Evolutionary conservation across 163 green algal species (phyloP).

Genomic region (Scenedesmus sp.): DNA sequence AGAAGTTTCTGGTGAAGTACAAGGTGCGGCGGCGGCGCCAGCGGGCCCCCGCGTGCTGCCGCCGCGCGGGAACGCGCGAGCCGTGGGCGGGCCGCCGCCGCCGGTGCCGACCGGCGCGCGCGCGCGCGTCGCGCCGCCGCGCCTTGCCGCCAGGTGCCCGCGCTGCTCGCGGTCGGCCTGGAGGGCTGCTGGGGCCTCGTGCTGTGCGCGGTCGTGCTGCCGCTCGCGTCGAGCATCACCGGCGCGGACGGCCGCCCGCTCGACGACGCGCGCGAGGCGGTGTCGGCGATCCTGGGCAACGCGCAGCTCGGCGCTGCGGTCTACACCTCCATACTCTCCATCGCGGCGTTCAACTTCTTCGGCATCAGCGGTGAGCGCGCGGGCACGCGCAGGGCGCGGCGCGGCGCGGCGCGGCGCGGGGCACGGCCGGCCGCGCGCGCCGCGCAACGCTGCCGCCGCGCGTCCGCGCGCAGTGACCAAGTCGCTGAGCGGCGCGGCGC

Average conservation of each 20-base stretch:
- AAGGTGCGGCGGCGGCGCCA: constrained; percentile 44
- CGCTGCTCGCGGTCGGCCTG: constrained; percentile 76
- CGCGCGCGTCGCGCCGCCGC: too few relatives aligned
- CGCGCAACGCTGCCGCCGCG: too few relatives aligned
- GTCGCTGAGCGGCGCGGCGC: constrained; percentile 74
- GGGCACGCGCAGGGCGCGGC: too few relatives aligned
- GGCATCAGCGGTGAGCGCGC: constrained; percentile 54
- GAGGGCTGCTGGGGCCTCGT: constrained; percentile 83
- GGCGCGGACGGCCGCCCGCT: constrained; percentile 53
- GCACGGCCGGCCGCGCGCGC: too few relatives aligned
- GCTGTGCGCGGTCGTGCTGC: constrained; percentile 73
- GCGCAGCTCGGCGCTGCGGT: constrained; percentile 45
- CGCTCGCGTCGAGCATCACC: constrained; percentile 61
- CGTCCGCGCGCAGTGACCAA: constrained; percentile 62
- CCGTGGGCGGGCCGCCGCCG: too few relatives aligned
- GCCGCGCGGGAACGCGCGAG: too few relatives aligned
- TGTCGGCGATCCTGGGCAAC: constrained; percentile 55
- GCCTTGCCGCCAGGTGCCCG: constrained; percentile 42
- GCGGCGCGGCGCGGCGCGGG: too few relatives aligned
- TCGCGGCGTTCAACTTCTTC: constrained; percentile 89
- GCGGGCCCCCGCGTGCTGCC: too few relatives aligned
- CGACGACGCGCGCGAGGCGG: constrained; percentile 45
- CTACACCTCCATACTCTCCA: constrained; percentile 65
- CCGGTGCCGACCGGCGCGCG: too few relatives aligned
- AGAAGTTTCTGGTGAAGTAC: constrained; percentile 76